Evolutionary conservation across 1,284 basidiomycete species (phyloP).

Genomic region (Coniferiporia sulphurascens): DNA sequence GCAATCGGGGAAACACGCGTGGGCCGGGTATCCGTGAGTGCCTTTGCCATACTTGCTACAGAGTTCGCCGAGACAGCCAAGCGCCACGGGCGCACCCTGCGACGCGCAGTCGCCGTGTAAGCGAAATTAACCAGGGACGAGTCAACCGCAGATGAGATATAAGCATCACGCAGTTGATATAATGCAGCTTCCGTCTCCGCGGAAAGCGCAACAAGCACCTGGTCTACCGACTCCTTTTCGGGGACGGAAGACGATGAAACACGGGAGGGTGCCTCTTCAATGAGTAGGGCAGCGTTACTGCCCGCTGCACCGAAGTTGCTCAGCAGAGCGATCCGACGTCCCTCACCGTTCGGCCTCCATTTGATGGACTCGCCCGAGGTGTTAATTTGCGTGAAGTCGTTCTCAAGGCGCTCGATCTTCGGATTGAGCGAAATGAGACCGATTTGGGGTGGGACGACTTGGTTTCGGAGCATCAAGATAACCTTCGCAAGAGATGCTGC

Average conservation of each 20-base stretch:
- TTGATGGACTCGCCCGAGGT: constrained; percentile 26
- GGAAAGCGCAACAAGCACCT: constrained; percentile 52
- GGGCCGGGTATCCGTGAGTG: constrained; percentile 34
- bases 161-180: constrained; percentile 41
- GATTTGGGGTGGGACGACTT: constrained; percentile 53
- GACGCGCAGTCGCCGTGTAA: constrained; percentile 60
- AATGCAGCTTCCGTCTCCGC: constrained; percentile 48
- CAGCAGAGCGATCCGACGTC: constrained; percentile 49
- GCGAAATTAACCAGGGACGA: constrained; percentile 44
- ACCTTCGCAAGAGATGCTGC: constrained; percentile 66
- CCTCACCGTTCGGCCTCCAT: constrained; percentile 38
- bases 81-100: constrained; percentile 51
- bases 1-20: constrained; percentile 25
- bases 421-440: constrained; percentile 55
- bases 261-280: constrained; percentile 43
- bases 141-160: constrained; percentile 27
- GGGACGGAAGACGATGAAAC: background rate
- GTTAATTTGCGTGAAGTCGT: constrained; percentile 49
- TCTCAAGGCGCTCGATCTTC: constrained; percentile 42
- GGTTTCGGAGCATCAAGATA: constrained; percentile 58
- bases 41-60: constrained; percentile 40
- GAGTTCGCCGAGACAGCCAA: constrained; percentile 41
- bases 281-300: constrained; percentile 56
- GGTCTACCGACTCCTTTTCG: background rate
- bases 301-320: constrained; percentile 76